Base-by-base conservation (phyloP, 2,329 filamentous ascomycete genomes). In the Venturia carpophila region DNA sequence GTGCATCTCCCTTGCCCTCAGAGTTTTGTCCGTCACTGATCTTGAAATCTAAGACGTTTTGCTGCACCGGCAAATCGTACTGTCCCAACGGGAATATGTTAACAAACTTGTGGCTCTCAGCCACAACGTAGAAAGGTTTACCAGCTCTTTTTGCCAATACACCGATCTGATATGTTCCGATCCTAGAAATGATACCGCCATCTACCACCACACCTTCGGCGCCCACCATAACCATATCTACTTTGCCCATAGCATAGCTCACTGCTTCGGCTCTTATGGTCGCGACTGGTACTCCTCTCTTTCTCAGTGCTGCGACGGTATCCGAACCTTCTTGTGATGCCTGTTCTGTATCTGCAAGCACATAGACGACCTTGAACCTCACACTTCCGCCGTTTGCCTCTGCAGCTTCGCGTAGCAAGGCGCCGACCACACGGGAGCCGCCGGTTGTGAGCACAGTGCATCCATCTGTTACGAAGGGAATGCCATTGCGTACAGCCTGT, bases 91-190 rank as follows among this genome's bases (percentile, higher is more conserved):
- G 91, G 71, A 92, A 94, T 65, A 94, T 83, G 71, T 92, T 84
- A 58, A 95, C 91, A 73, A 99, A 97, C 78, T 99, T 99, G 80
- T 99, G 94, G 71, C 90, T 95, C 79, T 99, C 94, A 0, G 89
- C 89, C 5, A 94, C 92, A 21, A 96, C 92, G 72, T 95, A 96
- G 70, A 97, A 91, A 0, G 89, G 89, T 68, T 90, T 87, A 47
- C 87, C 85, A 67, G 84, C 83, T 17, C 83, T 83, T 71, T 87
- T 87, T 5, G 92, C 92, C 63, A 97, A 79, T 69, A 91, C 80
- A 1, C 91, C 92, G 70, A 97, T 88, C 78, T 96, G 92, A 70
- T 90, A 93, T 4, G 86, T 88, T 34, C 93, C 93, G 77, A 97
- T 84, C 61, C 92, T 82, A 30, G 90, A 93, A 69, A 99, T 90